Percentiles rank a stretch among this genome's conserved stretches.
Conservation (phyloP, 2,329 filamentous ascomycete species). For the Beauveria pseudobassiana region DNA sequence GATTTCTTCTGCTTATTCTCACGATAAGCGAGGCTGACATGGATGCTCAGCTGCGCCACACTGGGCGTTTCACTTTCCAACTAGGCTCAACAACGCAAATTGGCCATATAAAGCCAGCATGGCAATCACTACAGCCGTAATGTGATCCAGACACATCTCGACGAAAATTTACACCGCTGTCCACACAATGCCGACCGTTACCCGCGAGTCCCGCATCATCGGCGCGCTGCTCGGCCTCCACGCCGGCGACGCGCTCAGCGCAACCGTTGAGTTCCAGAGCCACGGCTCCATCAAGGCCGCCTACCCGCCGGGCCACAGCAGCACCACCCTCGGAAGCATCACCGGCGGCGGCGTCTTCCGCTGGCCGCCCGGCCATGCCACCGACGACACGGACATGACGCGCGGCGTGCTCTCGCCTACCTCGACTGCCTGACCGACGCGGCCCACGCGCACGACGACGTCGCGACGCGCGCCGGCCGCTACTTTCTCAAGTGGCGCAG, state of each 20-base stretch:
- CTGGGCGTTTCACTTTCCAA: background rate
- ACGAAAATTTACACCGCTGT: background rate
- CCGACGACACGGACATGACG: conserved; percentile 41
- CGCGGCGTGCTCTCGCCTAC: conserved; percentile 39
- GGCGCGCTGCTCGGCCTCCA: conserved; percentile 40
- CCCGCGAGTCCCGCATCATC: conserved; percentile 23
- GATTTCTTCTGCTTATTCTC: too few species aligned
- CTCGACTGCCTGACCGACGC: background rate
- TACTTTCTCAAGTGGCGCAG: conserved; percentile 34
- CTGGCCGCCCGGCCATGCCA: conserved; percentile 37
- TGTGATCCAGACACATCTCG: background rate
- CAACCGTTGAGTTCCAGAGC: conserved; percentile 35
- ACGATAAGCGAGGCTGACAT: too few species aligned
- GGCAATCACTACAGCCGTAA: background rate
- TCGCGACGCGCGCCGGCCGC: conserved; percentile 28
- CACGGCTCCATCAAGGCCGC: conserved; percentile 24
- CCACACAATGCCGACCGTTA: background rate
- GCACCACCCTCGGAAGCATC: conserved; percentile 29
- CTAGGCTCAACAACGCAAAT: background rate
- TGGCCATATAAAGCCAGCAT: background rate
- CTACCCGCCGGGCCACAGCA: conserved; percentile 23
- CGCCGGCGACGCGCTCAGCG: conserved; percentile 39
- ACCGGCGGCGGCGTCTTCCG: conserved; percentile 36
- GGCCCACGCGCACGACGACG: background rate
- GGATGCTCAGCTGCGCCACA: background rate